A percentile compares a stretch with the other conserved stretches of the same genome.
Evolutionary conservation across 441 rosid species (phyloP).

Genomic region (Melastoma candidum): DNA sequence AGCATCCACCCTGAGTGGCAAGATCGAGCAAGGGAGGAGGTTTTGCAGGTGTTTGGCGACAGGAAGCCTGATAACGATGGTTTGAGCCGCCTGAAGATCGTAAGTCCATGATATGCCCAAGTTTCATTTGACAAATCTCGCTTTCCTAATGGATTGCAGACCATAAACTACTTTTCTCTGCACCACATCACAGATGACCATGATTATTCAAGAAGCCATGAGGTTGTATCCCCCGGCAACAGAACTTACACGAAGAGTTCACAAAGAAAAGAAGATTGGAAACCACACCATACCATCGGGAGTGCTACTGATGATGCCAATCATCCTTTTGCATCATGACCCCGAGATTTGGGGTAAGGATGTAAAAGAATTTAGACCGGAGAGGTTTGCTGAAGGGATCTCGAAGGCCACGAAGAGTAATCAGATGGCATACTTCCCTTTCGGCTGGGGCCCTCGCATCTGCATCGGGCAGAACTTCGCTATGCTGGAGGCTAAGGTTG

Average conservation of each 20-base stretch:
- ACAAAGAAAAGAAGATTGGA: conserved; percentile 25
- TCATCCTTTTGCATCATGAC: conserved; percentile 37
- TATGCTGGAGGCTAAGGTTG: conserved; percentile 39
- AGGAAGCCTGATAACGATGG: conserved; percentile 25
- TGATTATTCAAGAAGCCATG: conserved; percentile 36
- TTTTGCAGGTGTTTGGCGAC: conserved; percentile 23
- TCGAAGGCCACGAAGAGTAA: conserved; percentile 27
- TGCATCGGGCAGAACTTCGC: conserved; percentile 47
- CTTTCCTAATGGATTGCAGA: not conserved
- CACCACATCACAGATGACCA: conserved; percentile 25
- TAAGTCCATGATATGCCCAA: conserved; percentile 13
- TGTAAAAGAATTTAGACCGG: conserved; percentile 38
- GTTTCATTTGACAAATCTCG: not conserved
- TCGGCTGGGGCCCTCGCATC: conserved; percentile 39
- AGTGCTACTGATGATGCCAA: conserved; percentile 28
- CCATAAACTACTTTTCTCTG: conserved; percentile 1
- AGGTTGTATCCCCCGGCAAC: conserved; percentile 39
- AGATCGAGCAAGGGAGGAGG: conserved; percentile 41
- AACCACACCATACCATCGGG: conserved; percentile 32
- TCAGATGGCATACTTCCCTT: conserved; percentile 29
- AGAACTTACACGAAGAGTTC: conserved; percentile 22
- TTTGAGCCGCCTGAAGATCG: conserved; percentile 30
- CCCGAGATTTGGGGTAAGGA: conserved; percentile 36
- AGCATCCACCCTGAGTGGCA: conserved; percentile 53
- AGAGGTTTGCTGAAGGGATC: conserved; percentile 38